These are phyloP conservation scores for Stachybotrys elegans DNA, from an alignment of 2,329 filamentous ascomycete species.

Conservation along the genomic window DNA sequence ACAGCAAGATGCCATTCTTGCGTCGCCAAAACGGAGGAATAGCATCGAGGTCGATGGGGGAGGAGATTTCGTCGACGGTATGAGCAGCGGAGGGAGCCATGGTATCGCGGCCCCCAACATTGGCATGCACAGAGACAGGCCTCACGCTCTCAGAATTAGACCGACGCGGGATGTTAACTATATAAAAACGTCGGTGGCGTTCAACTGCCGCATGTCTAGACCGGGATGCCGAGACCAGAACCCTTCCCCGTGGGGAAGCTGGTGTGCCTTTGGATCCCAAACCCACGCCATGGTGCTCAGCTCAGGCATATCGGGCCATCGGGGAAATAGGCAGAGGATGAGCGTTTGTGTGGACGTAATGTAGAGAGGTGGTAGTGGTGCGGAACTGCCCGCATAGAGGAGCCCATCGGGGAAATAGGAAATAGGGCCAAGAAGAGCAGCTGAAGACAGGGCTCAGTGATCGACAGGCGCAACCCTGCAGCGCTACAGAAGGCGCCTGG, in stretches of 20 bases:
- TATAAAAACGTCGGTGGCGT: background rate
- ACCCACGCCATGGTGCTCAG: background rate
- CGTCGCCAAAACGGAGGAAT: slow-evolving; percentile 28
- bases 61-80: slow-evolving; percentile 21
- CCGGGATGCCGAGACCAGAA: background rate
- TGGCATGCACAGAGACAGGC: too few relatives aligned
- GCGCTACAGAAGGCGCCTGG: too few relatives aligned
- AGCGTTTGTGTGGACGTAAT: too few relatives aligned
- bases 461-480: too few relatives aligned
- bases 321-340: background rate
- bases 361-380: too few relatives aligned
- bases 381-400: too few relatives aligned
- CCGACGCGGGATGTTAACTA: background rate
- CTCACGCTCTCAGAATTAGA: too few relatives aligned
- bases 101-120: too few relatives aligned
- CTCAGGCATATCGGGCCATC: background rate
- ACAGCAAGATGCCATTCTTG: slow-evolving; percentile 36
- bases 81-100: slow-evolving; percentile 28
- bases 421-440: too few relatives aligned
- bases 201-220: background rate
- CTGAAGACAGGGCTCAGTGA: too few relatives aligned
- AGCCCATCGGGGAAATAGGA: too few relatives aligned
- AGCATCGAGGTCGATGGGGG: slow-evolving; percentile 23
- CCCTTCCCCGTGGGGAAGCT: background rate
- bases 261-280: too few relatives aligned